phyloP scores from a whole-genome alignment of 202 grass and related monocot genomes.

The Dendrocalamus latiflorus region DNA sequence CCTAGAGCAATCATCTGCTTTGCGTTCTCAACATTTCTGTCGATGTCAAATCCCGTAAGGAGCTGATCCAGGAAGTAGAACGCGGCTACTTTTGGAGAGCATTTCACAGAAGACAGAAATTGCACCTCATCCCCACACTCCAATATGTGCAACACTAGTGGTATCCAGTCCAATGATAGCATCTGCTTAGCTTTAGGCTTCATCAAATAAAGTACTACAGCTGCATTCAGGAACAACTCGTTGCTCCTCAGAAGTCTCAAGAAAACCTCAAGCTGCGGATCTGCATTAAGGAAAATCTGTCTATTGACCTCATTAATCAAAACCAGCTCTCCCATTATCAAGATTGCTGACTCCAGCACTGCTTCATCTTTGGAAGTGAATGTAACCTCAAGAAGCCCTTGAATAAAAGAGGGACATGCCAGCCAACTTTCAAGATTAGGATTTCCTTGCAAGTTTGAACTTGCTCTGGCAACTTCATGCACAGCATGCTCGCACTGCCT shows the following conservation, averaged over 20 bases:
- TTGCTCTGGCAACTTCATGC: conserved; percentile 66
- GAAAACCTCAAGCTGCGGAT: conserved; percentile 96
- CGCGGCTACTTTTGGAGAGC: conserved; percentile 63
- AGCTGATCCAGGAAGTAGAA: conserved; percentile 95
- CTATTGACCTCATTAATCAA: conserved; percentile 63
- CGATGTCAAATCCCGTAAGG: conserved; percentile 77
- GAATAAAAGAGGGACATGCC: conserved; percentile 67
- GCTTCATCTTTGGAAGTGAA: conserved; percentile 88
- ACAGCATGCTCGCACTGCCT: conserved; percentile 65
- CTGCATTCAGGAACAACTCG: conserved; percentile 68
- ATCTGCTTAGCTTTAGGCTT: conserved; percentile 97
- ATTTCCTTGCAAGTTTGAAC: conserved; percentile 42
- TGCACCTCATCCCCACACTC: conserved; percentile 67
- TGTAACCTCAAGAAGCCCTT: conserved; percentile 92
- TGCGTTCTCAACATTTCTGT: conserved; percentile 89
- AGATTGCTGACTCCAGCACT: conserved; percentile 79
- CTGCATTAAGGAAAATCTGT: conserved; percentile 83
- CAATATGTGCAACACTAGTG: conserved; percentile 65
- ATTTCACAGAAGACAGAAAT: too few relatives aligned
- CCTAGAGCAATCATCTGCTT: conserved; percentile 89
- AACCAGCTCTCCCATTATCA: conserved; percentile 66
- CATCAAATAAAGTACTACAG: conserved; percentile 68
- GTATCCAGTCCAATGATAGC: conserved; percentile 89
- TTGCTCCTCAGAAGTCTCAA: conserved; percentile 74
- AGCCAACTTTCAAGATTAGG: conserved; percentile 48